Base-by-base conservation (phyloP, 441 rosid species). In the Omphalea diandra region DNA sequence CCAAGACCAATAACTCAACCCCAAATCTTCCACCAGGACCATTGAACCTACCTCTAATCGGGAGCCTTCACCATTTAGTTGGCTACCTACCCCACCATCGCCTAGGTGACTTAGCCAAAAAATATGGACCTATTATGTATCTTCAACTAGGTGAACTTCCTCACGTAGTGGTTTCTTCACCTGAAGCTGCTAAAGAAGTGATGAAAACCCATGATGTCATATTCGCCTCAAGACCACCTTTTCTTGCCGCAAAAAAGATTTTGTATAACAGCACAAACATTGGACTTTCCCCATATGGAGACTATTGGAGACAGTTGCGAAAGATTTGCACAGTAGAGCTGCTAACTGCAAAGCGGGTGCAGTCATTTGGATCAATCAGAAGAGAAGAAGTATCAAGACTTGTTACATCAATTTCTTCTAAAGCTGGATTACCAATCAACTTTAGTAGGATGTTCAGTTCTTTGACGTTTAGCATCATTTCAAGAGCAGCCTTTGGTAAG, bases 21-120 rank as follows among this genome's bases (percentile, higher is more conserved):
- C 5, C 26, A 29, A 55, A 20, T 33, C 71, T 79, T 5, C 83
- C 85, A 1, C 85, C 83, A 17, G 81, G 83, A 14, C 83, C 83
- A 46, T n/a, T 54, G 27, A 62, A 68, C 55, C 55, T 75, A 5
- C 83, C 83, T 18, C 14, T 83, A 18, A 70, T 75, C 3, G 82
- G 86, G 17, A 80, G 77, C 49, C 24, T 82, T 59, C 83, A 79
- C 73, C 82, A 80, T n/a, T 54, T 74, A 11, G 20, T 22, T 11
- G 65, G 71, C 49, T 52, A 68, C 0, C 57, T 53, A 0, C 72
- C 77, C 31, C 79, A 79, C 29, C 79, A 15, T 10, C n/a, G 47
- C 52, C 69, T 75, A 3, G 5, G 22, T 5, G 62, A 79, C 18
- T 44, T 79, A 20, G 73, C 82, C 10, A 59, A 49, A 26, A 59